Conservation (phyloP, 2,329 filamentous ascomycete genomes). For the Alternaria postmessia region DNA sequence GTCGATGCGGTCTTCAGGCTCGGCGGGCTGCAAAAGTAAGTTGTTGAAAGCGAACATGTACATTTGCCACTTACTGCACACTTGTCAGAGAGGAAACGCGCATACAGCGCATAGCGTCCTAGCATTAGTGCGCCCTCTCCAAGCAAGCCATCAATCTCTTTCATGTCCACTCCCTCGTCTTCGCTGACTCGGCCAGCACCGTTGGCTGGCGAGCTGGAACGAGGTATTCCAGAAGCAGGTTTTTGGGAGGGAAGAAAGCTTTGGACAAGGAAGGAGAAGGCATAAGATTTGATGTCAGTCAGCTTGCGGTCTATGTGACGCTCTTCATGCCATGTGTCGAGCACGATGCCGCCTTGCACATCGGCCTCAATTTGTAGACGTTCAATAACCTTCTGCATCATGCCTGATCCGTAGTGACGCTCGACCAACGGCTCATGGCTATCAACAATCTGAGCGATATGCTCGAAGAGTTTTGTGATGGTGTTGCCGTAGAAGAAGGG, state of each 20-base stretch:
- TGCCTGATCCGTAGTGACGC: conserved; percentile 88
- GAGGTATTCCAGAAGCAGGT: conserved; percentile 66
- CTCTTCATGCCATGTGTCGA: conserved; percentile 96
- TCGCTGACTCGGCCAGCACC: conserved; percentile 70
- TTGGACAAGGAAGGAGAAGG: conserved; percentile 95
- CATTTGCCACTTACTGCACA: conserved; percentile 69
- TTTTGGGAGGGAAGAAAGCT: conserved; percentile 83
- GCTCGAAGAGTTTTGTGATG: conserved; percentile 91
- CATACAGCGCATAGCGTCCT: conserved; percentile 90
- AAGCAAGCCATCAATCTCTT: conserved; percentile 86
- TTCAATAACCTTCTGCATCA: conserved; percentile 95
- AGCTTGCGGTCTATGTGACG: conserved; percentile 82
- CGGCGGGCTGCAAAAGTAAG: conserved; percentile 37
- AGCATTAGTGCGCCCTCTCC: conserved; percentile 93
- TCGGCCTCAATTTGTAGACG: conserved; percentile 93
- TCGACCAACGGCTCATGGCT: conserved; percentile 90
- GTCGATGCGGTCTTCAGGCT: conserved; percentile 63
- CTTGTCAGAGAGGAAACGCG: conserved; percentile 86
- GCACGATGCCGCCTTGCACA: conserved; percentile 91
- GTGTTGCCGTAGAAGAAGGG: conserved; percentile 91
- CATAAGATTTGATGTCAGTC: conserved; percentile 96
- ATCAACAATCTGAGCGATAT: conserved; percentile 96
- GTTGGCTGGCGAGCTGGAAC: conserved; percentile 77
- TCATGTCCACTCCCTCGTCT: conserved; percentile 96
- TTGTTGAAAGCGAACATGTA: not conserved